A percentile compares a stretch with the other conserved stretches of the same genome.
These are phyloP conservation scores for Quercus wislizeni DNA, from an alignment of 306 rosid genomes.

Conservation along the genomic window DNA sequence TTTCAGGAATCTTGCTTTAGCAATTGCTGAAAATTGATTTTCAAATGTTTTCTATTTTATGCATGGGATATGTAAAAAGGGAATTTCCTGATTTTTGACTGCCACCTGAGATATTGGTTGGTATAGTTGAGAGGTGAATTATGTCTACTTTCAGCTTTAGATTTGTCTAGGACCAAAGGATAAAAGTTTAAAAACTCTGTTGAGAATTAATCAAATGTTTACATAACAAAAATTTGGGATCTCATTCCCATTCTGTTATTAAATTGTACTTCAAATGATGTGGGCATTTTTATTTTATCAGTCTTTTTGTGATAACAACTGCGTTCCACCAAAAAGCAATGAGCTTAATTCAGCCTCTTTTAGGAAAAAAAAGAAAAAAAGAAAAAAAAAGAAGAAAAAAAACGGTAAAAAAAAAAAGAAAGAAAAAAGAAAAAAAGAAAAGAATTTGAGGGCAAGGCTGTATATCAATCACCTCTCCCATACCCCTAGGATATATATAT, in stretches of 20 bases:
- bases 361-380: too few species aligned
- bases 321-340: too few species aligned
- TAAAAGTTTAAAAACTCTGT: slow-evolving; percentile 36
- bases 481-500: too few species aligned
- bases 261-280: slow-evolving; percentile 26
- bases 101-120: slow-evolving; percentile 49
- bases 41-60: slow-evolving; percentile 36
- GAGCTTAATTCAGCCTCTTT: too few species aligned
- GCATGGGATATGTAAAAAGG: slow-evolving; percentile 58
- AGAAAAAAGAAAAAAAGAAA: too few species aligned
- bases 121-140: slow-evolving; percentile 51
- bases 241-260: slow-evolving; percentile 28
- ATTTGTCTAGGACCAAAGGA: slow-evolving; percentile 45
- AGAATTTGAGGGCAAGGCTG: too few species aligned
- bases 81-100: slow-evolving; percentile 54
- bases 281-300: slow-evolving; percentile 1
- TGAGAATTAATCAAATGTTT: slow-evolving; percentile 40
- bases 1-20: slow-evolving; percentile 43
- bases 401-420: rapidly evolving
- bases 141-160: slow-evolving; percentile 32
- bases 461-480: too few species aligned
- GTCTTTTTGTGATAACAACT: too few species aligned
- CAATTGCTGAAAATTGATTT: slow-evolving; percentile 40
- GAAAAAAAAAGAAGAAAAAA: rapidly evolving
- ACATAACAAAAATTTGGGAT: slow-evolving; percentile 41